Percentiles rank a stretch among this genome's conserved stretches.
phyloP scores from a whole-genome alignment of 2,329 filamentous ascomycete genomes.

The Epichloe brachyelytri region DNA sequence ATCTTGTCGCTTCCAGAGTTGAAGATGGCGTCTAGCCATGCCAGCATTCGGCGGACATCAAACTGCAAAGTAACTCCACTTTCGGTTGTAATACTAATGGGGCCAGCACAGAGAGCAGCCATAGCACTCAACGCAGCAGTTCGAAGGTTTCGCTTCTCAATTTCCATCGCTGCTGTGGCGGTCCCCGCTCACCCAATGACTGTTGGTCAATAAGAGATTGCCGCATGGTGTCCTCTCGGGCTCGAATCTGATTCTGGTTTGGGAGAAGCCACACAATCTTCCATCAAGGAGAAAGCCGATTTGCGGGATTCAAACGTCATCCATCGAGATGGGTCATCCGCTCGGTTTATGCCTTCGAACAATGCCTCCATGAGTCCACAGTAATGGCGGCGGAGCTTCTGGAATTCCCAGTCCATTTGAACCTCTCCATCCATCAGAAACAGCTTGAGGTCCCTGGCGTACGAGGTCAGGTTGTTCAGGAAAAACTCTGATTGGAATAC shows the following conservation, averaged over 20 bases:
- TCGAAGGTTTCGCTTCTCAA: constrained; percentile 85
- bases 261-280: constrained; percentile 98
- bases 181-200: constrained; percentile 62
- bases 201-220: constrained; percentile 75
- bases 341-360: constrained; percentile 80
- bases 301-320: constrained; percentile 96
- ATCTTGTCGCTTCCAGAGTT: constrained; percentile 82
- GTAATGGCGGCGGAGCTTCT: constrained; percentile 82
- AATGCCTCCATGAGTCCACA: constrained; percentile 88
- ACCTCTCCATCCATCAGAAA: constrained; percentile 93
- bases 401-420: constrained; percentile 88
- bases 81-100: constrained; percentile 78
- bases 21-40: constrained; percentile 94
- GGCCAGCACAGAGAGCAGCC: constrained; percentile 79
- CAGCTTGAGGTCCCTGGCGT: constrained; percentile 82
- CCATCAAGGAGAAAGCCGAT: constrained; percentile 92
- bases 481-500: constrained; percentile 85
- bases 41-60: constrained; percentile 80
- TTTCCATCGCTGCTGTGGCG: constrained; percentile 83
- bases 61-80: constrained; percentile 82
- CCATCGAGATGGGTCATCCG: constrained; percentile 78
- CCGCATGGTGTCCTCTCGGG: constrained; percentile 76
- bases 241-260: constrained; percentile 70
- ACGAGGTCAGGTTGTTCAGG: constrained; percentile 73
- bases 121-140: constrained; percentile 89